phyloP scores from a whole-genome alignment of 768 basidiomycete species.

The Russula ochroleuca region DNA sequence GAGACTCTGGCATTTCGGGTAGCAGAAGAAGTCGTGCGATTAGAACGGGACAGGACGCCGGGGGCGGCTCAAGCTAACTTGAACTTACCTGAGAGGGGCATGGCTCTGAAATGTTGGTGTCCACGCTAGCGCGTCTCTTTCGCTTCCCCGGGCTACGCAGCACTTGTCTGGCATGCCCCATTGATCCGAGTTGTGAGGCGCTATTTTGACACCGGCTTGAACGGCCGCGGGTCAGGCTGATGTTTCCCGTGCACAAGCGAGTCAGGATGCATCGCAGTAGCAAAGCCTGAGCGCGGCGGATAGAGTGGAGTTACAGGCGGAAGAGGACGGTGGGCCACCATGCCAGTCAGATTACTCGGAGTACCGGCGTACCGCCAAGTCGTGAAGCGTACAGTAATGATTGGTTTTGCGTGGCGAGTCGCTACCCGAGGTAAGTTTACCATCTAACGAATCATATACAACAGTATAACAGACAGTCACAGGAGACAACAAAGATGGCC shows the following conservation, averaged over 20 bases:
- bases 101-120: background rate
- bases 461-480: too few relatives aligned
- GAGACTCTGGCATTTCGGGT: too few relatives aligned
- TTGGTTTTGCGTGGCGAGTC: too few relatives aligned
- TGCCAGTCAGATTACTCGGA: slow-evolving; percentile 10
- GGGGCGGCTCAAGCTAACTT: slow-evolving; percentile 32
- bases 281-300: background rate
- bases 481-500: too few relatives aligned
- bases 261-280: background rate
- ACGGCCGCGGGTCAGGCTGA: slow-evolving; percentile 17
- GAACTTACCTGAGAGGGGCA: background rate
- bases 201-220: slow-evolving; percentile 2
- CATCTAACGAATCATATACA: too few relatives aligned
- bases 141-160: slow-evolving; percentile 15
- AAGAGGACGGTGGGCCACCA: slow-evolving; percentile 16
- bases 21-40: too few relatives aligned
- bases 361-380: slow-evolving; percentile 12
- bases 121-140: slow-evolving; percentile 12
- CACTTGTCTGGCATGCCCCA: slow-evolving; percentile 18
- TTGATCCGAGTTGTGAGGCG: background rate
- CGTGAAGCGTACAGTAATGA: too few relatives aligned
- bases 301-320: slow-evolving; percentile 12
- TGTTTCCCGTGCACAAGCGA: slow-evolving; percentile 18
- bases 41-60: background rate
- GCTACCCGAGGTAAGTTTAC: too few relatives aligned